phyloP scores from a whole-genome alignment of 495 filamentous ascomycete species.

The Neurospora tetraspora region DNA sequence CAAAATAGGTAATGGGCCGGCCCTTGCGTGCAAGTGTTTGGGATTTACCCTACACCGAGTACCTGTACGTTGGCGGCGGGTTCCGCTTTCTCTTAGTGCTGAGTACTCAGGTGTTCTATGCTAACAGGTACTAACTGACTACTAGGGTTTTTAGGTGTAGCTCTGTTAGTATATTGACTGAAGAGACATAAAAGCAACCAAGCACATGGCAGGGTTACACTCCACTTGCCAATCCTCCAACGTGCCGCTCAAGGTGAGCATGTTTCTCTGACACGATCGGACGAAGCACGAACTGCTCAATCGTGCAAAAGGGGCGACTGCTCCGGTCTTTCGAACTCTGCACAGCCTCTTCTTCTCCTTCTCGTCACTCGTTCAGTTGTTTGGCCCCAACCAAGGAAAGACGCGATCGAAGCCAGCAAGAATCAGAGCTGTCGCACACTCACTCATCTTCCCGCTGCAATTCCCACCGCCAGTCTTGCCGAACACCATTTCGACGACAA shows the following conservation, averaged over 20 bases:
- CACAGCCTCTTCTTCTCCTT: neutral
- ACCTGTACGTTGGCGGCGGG: neutral
- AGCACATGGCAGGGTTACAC: neutral
- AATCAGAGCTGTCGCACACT: neutral
- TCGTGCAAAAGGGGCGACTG: neutral
- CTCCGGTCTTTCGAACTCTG: neutral
- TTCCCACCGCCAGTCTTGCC: neutral
- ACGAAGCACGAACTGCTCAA: neutral
- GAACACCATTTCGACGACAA: neutral
- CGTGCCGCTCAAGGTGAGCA: neutral
- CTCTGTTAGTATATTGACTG: neutral
- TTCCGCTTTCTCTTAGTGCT: neutral
- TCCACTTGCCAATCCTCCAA: neutral
- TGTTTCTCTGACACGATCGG: neutral
- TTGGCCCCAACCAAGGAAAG: neutral
- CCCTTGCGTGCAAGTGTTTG: neutral
- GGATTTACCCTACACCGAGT: neutral
- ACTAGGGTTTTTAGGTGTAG: accelerated
- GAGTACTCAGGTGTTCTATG: neutral
- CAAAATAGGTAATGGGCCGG: neutral
- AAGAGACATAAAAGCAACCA: neutral
- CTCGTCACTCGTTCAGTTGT: neutral
- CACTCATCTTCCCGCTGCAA: neutral
- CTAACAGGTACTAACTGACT: neutral
- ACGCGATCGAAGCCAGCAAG: neutral